Percentiles rank a stretch among this genome's conserved stretches.
phyloP scores from a whole-genome alignment of 176 grass and related monocot genomes.

The Poa pratensis region DNA sequence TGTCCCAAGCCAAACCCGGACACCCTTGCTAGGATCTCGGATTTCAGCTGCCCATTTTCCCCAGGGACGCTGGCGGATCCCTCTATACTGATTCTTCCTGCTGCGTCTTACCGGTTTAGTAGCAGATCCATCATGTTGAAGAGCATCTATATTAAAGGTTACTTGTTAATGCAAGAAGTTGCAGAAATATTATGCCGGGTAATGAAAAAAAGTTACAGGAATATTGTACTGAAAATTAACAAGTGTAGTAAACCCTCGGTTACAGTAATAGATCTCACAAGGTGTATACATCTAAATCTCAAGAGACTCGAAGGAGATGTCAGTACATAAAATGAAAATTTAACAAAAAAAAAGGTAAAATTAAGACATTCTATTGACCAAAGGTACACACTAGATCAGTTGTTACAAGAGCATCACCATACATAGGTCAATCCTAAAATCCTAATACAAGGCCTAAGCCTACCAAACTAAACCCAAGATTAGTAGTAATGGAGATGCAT shows the following conservation, averaged over 20 bases:
- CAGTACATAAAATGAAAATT: neutral
- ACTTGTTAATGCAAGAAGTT: constrained; percentile 18
- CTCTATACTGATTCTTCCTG: constrained; percentile 75
- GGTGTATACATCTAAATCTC: neutral
- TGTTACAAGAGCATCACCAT: neutral
- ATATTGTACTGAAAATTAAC: neutral
- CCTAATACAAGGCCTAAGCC: neutral
- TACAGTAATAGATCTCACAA: neutral
- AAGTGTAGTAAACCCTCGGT: neutral
- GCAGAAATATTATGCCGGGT: too few species aligned
- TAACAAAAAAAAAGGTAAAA: neutral
- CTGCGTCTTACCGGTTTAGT: constrained; percentile 38
- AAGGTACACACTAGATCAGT: neutral
- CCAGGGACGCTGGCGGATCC: constrained; percentile 78
- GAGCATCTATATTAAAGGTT: constrained; percentile 48
- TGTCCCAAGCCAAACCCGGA: constrained; percentile 91
- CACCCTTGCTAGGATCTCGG: constrained; percentile 77
- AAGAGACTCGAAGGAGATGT: neutral
- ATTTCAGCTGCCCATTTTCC: constrained; percentile 92
- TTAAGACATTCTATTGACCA: neutral
- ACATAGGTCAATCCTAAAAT: constrained; percentile 1
- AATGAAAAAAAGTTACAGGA: neutral
- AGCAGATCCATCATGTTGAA: constrained; percentile 49
- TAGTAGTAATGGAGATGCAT: neutral
- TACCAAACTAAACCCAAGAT: neutral